Evolutionary conservation across 75 land plant species (phyloP).

Genomic region (Pinus albicaulis): DNA sequence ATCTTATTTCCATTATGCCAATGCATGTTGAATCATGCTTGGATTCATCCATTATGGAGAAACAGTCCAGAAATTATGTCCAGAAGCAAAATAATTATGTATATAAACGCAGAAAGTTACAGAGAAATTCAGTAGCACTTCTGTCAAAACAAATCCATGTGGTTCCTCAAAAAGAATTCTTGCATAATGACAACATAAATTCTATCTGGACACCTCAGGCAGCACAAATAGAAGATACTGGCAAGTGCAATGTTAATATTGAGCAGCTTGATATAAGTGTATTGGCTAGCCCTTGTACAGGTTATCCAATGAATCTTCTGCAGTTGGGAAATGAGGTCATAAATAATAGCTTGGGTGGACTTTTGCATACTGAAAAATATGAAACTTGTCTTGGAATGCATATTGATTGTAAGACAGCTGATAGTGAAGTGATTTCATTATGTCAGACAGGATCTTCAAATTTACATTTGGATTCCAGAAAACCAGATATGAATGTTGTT

Average conservation of each 20-base stretch:
- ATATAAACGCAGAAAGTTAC: constrained; percentile 11
- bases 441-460: constrained; percentile 4
- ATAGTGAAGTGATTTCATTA: constrained; percentile 7
- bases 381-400: background rate
- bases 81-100: constrained; percentile 9
- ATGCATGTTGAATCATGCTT: background rate
- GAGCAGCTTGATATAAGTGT: background rate
- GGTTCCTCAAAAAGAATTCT: background rate
- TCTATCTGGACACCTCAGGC: background rate
- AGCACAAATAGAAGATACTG: background rate
- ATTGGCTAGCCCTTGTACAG: background rate
- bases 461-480: background rate
- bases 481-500: background rate
- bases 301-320: background rate
- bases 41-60: background rate
- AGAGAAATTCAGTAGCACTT: constrained; percentile 7
- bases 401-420: constrained; percentile 5
- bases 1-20: background rate
- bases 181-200: background rate
- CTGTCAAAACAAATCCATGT: constrained; percentile 1
- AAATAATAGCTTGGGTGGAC: background rate
- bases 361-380: background rate
- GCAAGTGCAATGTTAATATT: background rate
- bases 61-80: background rate
- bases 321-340: background rate